These are phyloP conservation scores for Osmanthus fragrans DNA, from an alignment of 257 asterid genomes.

Conservation along the genomic window DNA sequence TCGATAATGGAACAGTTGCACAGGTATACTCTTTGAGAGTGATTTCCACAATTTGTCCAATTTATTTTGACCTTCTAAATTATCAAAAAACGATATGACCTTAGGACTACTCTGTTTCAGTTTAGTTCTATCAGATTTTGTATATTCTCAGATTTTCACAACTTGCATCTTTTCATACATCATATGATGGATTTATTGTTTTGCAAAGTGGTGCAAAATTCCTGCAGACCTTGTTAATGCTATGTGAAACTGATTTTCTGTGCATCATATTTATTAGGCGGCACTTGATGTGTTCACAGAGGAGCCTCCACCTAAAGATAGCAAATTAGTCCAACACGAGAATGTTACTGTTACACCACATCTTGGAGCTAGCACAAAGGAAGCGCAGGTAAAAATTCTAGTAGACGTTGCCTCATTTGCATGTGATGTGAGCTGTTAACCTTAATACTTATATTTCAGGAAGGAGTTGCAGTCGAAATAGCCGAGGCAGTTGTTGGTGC, in stretches of 20 bases:
- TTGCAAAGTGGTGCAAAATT: neutral
- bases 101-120: neutral
- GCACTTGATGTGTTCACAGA: constrained; percentile 87
- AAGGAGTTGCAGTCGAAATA: constrained; percentile 96
- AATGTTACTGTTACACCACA: constrained; percentile 92
- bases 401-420: neutral
- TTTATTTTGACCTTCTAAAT: neutral
- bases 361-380: constrained; percentile 99
- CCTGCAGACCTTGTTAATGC: neutral
- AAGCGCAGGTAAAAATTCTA: constrained; percentile 73
- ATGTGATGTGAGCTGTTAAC: neutral
- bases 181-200: neutral
- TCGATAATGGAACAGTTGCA: constrained; percentile 81
- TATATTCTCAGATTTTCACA: neutral
- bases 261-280: constrained; percentile 52
- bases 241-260: constrained; percentile 14
- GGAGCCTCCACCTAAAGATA: constrained; percentile 83
- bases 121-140: too few relatives aligned
- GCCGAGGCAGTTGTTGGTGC: constrained; percentile 99
- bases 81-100: neutral
- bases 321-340: constrained; percentile 81
- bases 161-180: neutral
- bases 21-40: constrained; percentile 53
- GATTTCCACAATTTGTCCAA: neutral
- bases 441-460: constrained; percentile 42